Evolutionary conservation across 306 rosid genomes (phyloP).

Genomic region (Quercus rubra): DNA sequence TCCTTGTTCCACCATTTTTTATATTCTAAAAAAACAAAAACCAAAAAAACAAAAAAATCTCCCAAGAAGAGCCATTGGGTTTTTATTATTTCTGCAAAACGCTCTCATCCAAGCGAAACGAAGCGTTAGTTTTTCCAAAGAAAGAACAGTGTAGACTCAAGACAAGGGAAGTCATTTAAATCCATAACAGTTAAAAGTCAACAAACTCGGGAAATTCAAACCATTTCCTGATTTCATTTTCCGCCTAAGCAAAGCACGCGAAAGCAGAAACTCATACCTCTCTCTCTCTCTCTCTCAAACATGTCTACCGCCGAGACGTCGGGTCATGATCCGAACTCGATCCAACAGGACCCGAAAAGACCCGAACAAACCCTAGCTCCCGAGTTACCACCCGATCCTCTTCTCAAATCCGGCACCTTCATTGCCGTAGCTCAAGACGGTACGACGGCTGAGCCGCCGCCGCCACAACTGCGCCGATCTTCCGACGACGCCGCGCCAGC

Average conservation of each 20-base stretch:
- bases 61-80: too few relatives aligned
- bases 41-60: too few relatives aligned
- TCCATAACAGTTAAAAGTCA: too few relatives aligned
- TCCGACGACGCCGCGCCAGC: neutral
- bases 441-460: neutral
- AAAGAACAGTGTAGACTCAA: too few relatives aligned
- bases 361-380: neutral
- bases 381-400: conserved; percentile 34
- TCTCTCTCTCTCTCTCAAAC: too few relatives aligned
- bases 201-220: neutral
- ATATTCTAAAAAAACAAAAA: too few relatives aligned
- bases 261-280: neutral
- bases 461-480: neutral
- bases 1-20: too few relatives aligned
- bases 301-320: conserved; percentile 1
- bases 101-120: too few relatives aligned
- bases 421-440: conserved; percentile 4
- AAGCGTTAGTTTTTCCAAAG: too few relatives aligned
- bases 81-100: too few relatives aligned
- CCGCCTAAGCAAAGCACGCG: neutral
- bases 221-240: neutral
- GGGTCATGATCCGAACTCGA: neutral
- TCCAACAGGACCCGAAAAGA: conserved; percentile 9
- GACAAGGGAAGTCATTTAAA: too few relatives aligned
- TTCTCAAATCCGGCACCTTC: conserved; percentile 38